These are phyloP conservation scores for Geoglossum glabrum DNA, from an alignment of 495 filamentous ascomycete species.

Conservation along the genomic window DNA sequence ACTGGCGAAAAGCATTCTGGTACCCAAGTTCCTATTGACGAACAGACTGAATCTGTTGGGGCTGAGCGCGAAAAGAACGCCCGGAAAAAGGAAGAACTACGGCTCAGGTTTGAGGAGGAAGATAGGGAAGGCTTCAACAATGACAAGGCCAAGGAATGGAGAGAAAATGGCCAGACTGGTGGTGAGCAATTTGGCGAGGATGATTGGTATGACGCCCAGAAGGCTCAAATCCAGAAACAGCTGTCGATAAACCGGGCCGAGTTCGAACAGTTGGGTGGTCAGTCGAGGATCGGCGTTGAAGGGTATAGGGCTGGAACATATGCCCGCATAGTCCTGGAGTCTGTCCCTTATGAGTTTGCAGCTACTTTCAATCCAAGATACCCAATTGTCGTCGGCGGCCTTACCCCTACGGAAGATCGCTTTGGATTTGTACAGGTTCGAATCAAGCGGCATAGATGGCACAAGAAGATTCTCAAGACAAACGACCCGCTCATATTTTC, in stretches of 20 bases:
- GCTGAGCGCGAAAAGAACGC: conserved; percentile 84
- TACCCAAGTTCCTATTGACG: conserved; percentile 14
- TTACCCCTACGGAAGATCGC: conserved; percentile 79
- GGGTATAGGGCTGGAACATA: conserved; percentile 89
- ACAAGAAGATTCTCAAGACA: conserved; percentile 96
- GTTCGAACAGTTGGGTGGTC: conserved; percentile 66
- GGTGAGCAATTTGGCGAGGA: conserved; percentile 81
- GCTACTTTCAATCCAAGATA: conserved; percentile 66
- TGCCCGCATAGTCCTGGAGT: conserved; percentile 68
- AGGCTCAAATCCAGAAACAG: conserved; percentile 85
- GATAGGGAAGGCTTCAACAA: conserved; percentile 84
- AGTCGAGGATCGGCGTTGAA: conserved; percentile 61
- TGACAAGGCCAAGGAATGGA: conserved; percentile 50
- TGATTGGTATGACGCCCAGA: conserved; percentile 95
- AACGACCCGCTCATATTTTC: conserved; percentile 96
- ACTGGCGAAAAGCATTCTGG: conserved; percentile 39
- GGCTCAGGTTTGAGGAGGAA: conserved; percentile 88
- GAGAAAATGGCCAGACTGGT: conserved; percentile 32
- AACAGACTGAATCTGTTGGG: conserved; percentile 34
- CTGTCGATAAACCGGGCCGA: conserved; percentile 85
- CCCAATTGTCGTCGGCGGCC: conserved; percentile 75
- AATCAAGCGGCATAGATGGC: conserved; percentile 94
- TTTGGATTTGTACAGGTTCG: conserved; percentile 89
- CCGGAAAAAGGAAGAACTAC: conserved; percentile 78
- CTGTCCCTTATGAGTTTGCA: conserved; percentile 80